A percentile compares a stretch with the other conserved stretches of the same genome.
Evolutionary conservation across 257 asterid genomes (phyloP).

Genomic region (Penstemon newberryi): DNA sequence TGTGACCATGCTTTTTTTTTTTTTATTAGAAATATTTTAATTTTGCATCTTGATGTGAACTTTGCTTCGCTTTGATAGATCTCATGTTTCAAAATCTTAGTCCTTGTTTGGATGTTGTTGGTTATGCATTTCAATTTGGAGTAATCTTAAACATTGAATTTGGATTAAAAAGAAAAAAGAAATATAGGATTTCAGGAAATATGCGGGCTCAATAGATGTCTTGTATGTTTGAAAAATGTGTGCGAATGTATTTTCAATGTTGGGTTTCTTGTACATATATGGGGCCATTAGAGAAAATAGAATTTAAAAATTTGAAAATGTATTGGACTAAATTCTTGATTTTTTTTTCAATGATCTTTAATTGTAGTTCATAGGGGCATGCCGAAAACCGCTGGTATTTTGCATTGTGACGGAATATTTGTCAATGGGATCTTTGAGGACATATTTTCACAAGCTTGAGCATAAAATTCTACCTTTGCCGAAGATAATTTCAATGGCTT

Average conservation of each 20-base stretch:
- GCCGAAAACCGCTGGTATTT: conserved; percentile 54
- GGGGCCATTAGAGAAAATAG: no score
- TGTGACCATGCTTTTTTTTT: background rate
- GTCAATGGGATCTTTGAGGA: conserved; percentile 62
- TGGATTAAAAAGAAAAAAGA: no score
- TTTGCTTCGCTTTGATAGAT: background rate
- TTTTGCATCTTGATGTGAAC: background rate
- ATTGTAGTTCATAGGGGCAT: conserved; percentile 65
- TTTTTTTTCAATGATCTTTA: conserved; percentile 16
- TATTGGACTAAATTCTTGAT: background rate
- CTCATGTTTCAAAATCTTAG: background rate
- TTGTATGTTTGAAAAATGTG: no score
- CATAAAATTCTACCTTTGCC: conserved; percentile 45
- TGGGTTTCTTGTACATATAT: no score
- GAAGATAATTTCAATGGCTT: conserved; percentile 53
- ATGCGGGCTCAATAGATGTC: no score
- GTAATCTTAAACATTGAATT: no score
- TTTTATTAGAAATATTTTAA: background rate
- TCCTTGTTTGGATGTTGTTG: no score
- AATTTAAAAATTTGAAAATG: background rate
- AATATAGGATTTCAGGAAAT: no score
- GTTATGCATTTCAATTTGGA: no score
- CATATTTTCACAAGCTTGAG: conserved; percentile 62
- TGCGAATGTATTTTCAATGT: no score
- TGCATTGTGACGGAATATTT: conserved; percentile 70